A percentile compares a stretch with the other conserved stretches of the same genome.
phyloP scores from a whole-genome alignment of 2,329 filamentous ascomycete genomes.

The Aspergillus tanneri region DNA sequence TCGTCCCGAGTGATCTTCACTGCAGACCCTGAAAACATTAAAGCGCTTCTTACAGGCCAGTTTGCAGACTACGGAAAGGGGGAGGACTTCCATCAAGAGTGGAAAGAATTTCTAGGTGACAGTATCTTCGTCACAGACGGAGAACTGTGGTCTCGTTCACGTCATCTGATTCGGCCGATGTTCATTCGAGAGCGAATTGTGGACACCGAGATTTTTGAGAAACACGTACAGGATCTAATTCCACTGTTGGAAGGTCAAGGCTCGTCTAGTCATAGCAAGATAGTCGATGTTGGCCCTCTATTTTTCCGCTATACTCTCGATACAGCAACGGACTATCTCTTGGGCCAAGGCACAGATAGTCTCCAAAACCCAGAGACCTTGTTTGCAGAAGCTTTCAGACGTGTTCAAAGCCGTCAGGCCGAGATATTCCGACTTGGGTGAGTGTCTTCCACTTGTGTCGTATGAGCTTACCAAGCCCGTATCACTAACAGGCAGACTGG shows the following conservation, averaged over 20 bases:
- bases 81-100: conserved; percentile 66
- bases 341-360: conserved; percentile 71
- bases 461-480: background rate
- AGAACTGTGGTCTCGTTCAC: conserved; percentile 72
- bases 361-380: conserved; percentile 60
- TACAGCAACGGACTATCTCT: conserved; percentile 79
- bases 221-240: conserved; percentile 72
- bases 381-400: conserved; percentile 79
- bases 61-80: conserved; percentile 88
- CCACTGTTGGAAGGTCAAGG: conserved; percentile 59
- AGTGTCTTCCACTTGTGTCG: conserved; percentile 23
- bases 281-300: conserved; percentile 71
- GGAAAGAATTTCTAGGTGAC: conserved; percentile 78
- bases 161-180: conserved; percentile 83
- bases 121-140: conserved; percentile 82
- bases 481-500: background rate
- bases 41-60: conserved; percentile 83
- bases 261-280: conserved; percentile 30
- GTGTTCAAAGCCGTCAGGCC: conserved; percentile 73
- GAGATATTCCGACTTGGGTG: conserved; percentile 64
- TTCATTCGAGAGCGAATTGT: conserved; percentile 83
- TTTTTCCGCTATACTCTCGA: conserved; percentile 84
- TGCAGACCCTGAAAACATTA: conserved; percentile 83
- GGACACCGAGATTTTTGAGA: conserved; percentile 79
- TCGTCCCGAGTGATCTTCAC: conserved; percentile 67